These are phyloP conservation scores for Spathaspora sp. DNA, from an alignment of 805 yeast genomes.

Conservation along the genomic window DNA sequence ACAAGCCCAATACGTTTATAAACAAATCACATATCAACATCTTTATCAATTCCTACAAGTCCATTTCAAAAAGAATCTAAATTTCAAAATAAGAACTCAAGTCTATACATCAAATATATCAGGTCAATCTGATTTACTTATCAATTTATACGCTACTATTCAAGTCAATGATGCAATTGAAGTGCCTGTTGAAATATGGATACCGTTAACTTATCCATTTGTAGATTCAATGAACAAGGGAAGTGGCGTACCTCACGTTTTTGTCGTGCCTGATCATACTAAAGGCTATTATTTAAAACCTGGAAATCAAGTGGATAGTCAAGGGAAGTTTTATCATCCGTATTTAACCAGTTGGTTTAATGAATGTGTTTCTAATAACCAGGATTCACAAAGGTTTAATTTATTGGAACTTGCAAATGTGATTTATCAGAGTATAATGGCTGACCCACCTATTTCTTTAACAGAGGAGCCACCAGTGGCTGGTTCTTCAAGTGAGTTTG, in stretches of 20 bases:
- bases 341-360: conserved; percentile 55
- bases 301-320: conserved; percentile 63
- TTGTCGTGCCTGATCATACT: conserved; percentile 51
- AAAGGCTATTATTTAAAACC: conserved; percentile 45
- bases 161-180: conserved; percentile 22
- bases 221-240: conserved; percentile 15
- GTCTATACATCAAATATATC: conserved; percentile 43
- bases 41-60: conserved; percentile 49
- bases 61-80: conserved; percentile 30
- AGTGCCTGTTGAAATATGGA: conserved; percentile 67
- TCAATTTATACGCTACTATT: conserved; percentile 62
- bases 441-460: conserved; percentile 45
- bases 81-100: conserved; percentile 67
- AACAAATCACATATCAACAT: conserved; percentile 63
- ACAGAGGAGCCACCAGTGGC: conserved; percentile 12
- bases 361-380: conserved; percentile 9
- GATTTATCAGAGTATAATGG: conserved; percentile 31
- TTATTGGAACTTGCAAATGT: conserved; percentile 28
- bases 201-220: conserved; percentile 70
- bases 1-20: conserved; percentile 53
- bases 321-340: conserved; percentile 72
- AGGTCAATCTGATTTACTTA: conserved; percentile 58
- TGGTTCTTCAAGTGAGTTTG: conserved; percentile 2
- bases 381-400: conserved; percentile 15
- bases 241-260: conserved; percentile 61